Evolutionary conservation across 2,329 filamentous ascomycete species (phyloP), one percentile per base, ranked within the genome.

Genomic region (Hymenoscyphus repandus): DNA sequence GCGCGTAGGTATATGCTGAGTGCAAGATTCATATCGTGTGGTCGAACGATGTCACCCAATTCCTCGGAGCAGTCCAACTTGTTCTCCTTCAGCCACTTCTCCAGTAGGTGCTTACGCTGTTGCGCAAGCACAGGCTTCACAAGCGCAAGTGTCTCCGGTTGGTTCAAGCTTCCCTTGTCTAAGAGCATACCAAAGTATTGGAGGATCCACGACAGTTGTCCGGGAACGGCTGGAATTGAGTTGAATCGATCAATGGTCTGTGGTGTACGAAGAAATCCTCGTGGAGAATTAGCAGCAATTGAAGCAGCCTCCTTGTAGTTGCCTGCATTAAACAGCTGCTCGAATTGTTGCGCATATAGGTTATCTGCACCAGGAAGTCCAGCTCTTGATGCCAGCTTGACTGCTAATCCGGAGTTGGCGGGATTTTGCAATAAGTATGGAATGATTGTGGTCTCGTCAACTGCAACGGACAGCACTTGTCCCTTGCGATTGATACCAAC

Each of bases 221-320:
- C 89, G 32, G 85, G 85, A 60, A 88, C 82, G 55, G 85, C 80
- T 12, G 90, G 89, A 13, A 95, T 77, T 50, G 81, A 82, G 80
- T 97, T 97, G 75, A 99, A 95, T 62, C 88, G 85, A 72, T 96
- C 91, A 67, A 99, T 97, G 6, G 93, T 99, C 65, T 96, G 89
- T 18, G 89, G 79, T 2, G 92, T 97, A 59, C 93, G 88, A 49
- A 99, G 77, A 76, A 99, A 99, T 43, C 93, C 93, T 52, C 92
- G 85, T 2, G 93, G 93, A 2, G 93, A 99, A 75, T 95, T 96
- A 45, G 93, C 95, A 40, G 93, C 95, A 62, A 96, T 86, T 77
- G 95, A 96, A 45, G 93, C 93, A 52, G 93, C 93, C 65, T 93
- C 90, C 48, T 83, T 75, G 69, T 88, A 97, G 66, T 89, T 88